Conservation (phyloP, 306 rosid species). For the Castanea mollissima region DNA sequence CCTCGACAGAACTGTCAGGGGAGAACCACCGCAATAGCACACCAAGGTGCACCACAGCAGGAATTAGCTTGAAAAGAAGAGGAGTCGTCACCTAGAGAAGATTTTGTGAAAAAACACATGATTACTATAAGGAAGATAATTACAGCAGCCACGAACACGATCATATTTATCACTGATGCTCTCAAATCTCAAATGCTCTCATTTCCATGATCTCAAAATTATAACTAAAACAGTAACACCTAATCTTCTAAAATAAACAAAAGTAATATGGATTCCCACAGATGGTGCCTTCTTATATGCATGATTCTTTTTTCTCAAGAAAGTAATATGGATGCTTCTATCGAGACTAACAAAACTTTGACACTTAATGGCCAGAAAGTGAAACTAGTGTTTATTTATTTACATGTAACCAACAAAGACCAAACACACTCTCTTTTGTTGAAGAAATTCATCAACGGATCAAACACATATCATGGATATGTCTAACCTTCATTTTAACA, state of each 20-base stretch:
- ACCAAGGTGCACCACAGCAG: conserved; percentile 92
- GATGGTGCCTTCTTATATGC: no score
- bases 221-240: neutral
- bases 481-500: neutral
- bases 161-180: neutral
- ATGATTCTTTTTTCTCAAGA: no score
- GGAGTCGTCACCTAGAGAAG: conserved; percentile 86
- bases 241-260: neutral
- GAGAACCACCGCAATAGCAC: conserved; percentile 91
- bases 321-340: neutral
- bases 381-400: no score
- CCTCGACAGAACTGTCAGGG: conserved; percentile 77
- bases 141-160: neutral
- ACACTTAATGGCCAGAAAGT: no score
- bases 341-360: no score
- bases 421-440: no score
- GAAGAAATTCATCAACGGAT: no score
- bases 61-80: conserved; percentile 90
- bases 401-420: no score
- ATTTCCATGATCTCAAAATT: neutral
- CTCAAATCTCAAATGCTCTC: neutral
- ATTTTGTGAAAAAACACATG: neutral
- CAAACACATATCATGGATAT: no score
- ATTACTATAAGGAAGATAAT: neutral
- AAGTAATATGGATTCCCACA: neutral